A percentile compares a stretch with the other conserved stretches of the same genome.
phyloP scores from a whole-genome alignment of 1,284 basidiomycete species.

The Tilletia horrida region DNA sequence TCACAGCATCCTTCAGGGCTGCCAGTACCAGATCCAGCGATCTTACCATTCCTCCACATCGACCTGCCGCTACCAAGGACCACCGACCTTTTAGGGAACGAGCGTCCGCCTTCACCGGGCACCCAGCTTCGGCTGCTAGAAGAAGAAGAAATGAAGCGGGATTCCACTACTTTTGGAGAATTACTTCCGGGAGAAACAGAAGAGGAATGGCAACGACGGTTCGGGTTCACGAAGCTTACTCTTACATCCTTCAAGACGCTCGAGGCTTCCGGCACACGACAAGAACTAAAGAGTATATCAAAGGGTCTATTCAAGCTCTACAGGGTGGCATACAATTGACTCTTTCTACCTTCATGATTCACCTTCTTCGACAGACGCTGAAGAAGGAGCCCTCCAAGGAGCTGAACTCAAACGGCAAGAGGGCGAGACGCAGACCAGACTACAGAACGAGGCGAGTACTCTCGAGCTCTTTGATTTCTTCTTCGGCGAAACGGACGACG shows the following conservation, averaged over 20 bases:
- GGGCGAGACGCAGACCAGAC: neutral
- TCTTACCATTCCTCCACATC: neutral
- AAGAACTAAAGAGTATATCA: neutral
- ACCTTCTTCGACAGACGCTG: neutral
- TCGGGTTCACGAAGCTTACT: conserved; percentile 20
- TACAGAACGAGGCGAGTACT: too few species aligned
- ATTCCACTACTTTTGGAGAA: neutral
- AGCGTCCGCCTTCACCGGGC: conserved; percentile 1
- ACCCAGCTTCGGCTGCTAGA: conserved; percentile 4
- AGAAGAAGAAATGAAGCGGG: neutral
- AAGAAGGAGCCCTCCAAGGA: neutral
- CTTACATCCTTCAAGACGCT: conserved; percentile 19
- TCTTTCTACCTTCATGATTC: neutral
- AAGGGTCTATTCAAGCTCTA: too few species aligned
- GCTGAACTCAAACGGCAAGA: too few species aligned
- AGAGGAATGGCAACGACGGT: conserved; percentile 23
- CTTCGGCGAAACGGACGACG: too few species aligned
- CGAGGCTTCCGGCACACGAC: conserved; percentile 14
- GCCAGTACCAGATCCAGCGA: neutral
- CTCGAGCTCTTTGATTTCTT: too few species aligned
- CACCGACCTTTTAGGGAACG: neutral
- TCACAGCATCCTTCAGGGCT: neutral
- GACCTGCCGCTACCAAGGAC: neutral
- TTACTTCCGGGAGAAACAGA: conserved; percentile 17
- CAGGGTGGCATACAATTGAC: too few species aligned